Conservation (phyloP, 495 filamentous ascomycete genomes). For the Podospora pseudocomata region DNA sequence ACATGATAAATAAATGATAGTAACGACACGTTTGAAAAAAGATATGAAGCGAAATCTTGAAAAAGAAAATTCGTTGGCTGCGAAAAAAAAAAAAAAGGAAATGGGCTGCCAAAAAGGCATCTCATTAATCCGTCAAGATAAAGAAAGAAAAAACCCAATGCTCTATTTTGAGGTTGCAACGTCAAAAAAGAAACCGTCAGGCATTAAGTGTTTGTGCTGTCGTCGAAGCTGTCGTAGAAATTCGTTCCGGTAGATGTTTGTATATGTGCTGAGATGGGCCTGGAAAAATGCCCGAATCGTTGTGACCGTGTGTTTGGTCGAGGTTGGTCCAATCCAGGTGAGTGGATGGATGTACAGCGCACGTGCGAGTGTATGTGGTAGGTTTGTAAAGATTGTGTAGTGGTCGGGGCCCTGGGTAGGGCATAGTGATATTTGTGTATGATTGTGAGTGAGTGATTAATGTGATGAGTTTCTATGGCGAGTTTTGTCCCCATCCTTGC, state of each 20-base stretch:
- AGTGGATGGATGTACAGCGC: constrained; percentile 2
- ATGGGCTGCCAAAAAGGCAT: not conserved
- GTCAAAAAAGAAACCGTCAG: constrained; percentile 18
- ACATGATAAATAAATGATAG: not conserved
- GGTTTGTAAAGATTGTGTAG: constrained; percentile 7
- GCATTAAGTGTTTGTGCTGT: constrained; percentile 8
- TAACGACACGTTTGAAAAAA: constrained; percentile 3
- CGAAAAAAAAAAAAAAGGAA: constrained; percentile 3
- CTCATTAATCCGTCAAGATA: constrained; percentile 9
- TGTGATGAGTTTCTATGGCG: not conserved
- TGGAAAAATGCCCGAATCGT: not conserved
- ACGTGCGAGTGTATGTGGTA: constrained; percentile 1
- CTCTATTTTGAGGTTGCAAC: constrained; percentile 8
- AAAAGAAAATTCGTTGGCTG: not conserved
- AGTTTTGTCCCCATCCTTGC: constrained; percentile 33
- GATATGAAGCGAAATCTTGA: not conserved
- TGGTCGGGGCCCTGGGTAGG: not conserved
- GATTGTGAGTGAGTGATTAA: constrained; percentile 7
- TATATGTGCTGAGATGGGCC: constrained; percentile 3
- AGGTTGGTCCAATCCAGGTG: not conserved
- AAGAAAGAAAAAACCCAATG: not conserved
- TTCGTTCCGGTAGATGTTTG: constrained; percentile 16
- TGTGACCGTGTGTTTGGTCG: not conserved
- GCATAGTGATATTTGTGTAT: constrained; percentile 2
- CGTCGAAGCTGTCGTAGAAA: constrained; percentile 25